phyloP scores from a whole-genome alignment of 306 rosid genomes.

The Vachellia pachyceras region DNA sequence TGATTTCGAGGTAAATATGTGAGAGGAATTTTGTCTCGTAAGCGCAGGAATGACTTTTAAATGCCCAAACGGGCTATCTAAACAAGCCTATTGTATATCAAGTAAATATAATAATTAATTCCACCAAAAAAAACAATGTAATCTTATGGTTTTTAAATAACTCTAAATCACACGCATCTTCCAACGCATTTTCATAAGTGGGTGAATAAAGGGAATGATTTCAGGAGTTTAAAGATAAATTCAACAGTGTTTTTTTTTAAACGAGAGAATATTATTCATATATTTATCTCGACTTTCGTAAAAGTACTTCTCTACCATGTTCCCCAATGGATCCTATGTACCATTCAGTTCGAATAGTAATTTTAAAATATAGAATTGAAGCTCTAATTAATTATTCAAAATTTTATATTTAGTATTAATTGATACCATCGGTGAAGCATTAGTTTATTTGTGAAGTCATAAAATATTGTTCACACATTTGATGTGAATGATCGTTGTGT shows the following conservation, averaged over 20 bases:
- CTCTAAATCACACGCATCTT: background rate
- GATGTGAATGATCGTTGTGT: background rate
- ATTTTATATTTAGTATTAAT: background rate
- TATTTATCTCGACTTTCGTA: too few species aligned
- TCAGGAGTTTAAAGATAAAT: too few species aligned
- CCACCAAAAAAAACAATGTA: background rate
- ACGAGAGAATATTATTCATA: too few species aligned
- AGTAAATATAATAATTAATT: background rate
- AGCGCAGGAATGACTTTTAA: too few species aligned
- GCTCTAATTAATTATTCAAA: background rate
- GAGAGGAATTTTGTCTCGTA: too few species aligned
- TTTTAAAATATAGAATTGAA: background rate
- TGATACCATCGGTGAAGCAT: background rate
- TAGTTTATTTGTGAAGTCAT: background rate
- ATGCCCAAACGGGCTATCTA: too few species aligned
- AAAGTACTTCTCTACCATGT: too few species aligned
- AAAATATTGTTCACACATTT: background rate
- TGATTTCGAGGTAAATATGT: too few species aligned
- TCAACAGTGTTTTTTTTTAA: too few species aligned
- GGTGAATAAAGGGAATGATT: too few species aligned
- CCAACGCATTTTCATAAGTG: background rate
- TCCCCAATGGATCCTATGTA: too few species aligned
- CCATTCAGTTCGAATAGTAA: background rate
- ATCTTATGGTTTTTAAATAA: background rate
- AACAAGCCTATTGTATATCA: too few species aligned